Conservation (phyloP, 176 grass and related monocot genomes). For the Ampelocalamus luodianensis region DNA sequence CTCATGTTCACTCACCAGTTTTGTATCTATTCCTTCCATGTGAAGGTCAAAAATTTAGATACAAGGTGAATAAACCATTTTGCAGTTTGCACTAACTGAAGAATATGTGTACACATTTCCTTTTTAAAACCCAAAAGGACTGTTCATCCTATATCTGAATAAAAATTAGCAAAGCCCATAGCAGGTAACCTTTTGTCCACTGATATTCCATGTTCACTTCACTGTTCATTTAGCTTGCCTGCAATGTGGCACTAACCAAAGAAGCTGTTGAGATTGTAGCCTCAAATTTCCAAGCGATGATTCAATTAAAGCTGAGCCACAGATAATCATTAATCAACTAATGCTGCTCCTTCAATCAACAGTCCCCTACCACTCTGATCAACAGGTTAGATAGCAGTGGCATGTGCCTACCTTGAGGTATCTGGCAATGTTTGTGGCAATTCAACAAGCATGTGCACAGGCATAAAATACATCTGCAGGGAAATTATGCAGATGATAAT, state of each 20-base stretch:
- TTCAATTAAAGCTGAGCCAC: not conserved
- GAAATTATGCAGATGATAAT: constrained; percentile 96
- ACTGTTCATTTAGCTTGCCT: constrained; percentile 32
- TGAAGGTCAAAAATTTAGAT: constrained; percentile 20
- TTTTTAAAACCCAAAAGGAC: constrained; percentile 7
- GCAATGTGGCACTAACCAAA: not conserved
- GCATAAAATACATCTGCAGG: constrained; percentile 98
- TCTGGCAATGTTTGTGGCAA: constrained; percentile 65
- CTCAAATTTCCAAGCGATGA: not conserved
- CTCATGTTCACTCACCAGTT: constrained; percentile 21
- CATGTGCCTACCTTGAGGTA: constrained; percentile 46
- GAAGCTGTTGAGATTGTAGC: constrained; percentile 31
- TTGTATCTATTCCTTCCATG: constrained; percentile 9
- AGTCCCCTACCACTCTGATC: constrained; percentile 23
- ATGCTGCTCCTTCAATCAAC: constrained; percentile 24
- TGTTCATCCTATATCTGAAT: constrained; percentile 22
- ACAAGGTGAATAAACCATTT: constrained; percentile 31
- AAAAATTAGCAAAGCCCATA: not conserved
- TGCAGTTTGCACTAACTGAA: constrained; percentile 23
- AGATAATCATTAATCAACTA: constrained; percentile 22
- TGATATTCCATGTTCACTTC: constrained; percentile 2
- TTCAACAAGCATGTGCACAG: constrained; percentile 74
- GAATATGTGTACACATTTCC: constrained; percentile 16
- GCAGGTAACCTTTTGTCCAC: constrained; percentile 6
- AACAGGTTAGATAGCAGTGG: constrained; percentile 36